Evolutionary conservation across 345 rosid species (phyloP).

Genomic region (Euclidium syriacum): DNA sequence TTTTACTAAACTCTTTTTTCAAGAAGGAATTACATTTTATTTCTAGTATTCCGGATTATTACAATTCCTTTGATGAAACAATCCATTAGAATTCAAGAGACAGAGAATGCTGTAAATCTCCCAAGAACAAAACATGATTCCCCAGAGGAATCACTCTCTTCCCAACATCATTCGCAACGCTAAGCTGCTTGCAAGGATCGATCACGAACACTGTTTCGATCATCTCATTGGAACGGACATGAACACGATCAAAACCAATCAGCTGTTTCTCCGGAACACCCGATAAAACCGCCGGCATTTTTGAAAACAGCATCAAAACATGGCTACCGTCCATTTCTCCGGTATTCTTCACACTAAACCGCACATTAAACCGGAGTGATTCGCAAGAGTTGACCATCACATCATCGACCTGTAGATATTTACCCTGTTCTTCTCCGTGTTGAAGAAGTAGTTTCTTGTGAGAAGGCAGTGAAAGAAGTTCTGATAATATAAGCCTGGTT

Average conservation of each 20-base stretch:
- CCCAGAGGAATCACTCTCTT: conserved; percentile 57
- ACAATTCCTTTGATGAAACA: background rate
- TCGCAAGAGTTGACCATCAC: conserved; percentile 43
- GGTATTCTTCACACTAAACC: conserved; percentile 43
- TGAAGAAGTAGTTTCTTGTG: conserved; percentile 38
- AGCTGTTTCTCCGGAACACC: conserved; percentile 67
- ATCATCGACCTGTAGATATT: conserved; percentile 23
- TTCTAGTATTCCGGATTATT: background rate
- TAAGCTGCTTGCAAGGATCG: conserved; percentile 72
- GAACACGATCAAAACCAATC: conserved; percentile 72
- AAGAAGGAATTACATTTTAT: background rate
- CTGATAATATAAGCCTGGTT: conserved; percentile 35
- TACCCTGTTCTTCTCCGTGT: conserved; percentile 19
- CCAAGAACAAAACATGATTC: conserved; percentile 48
- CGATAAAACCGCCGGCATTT: conserved; percentile 37
- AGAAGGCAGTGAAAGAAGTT: conserved; percentile 20
- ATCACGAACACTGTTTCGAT: conserved; percentile 48
- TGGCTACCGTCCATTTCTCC: conserved; percentile 77
- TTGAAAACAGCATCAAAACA: conserved; percentile 59
- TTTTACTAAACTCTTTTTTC: background rate
- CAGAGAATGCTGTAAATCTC: conserved; percentile 51
- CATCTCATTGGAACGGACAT: conserved; percentile 34
- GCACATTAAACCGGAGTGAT: conserved; percentile 44
- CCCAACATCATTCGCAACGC: conserved; percentile 53
- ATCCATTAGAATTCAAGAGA: conserved; percentile 38